These are phyloP conservation scores for Hura crepitans DNA, from an alignment of 441 rosid genomes.

Conservation along the genomic window DNA sequence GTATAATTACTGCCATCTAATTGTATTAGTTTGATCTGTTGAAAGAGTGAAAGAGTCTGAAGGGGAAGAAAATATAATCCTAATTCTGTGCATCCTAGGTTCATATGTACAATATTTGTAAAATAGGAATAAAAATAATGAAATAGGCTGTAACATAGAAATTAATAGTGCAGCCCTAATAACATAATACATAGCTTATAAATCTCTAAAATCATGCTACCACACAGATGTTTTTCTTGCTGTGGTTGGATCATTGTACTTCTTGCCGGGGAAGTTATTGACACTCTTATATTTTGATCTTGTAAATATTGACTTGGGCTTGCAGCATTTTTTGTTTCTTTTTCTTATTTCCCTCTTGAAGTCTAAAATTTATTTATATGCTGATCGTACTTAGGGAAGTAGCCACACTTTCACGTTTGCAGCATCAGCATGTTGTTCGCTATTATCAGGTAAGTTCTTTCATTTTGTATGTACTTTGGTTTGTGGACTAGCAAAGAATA, in stretches of 20 bases:
- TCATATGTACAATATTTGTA: too few relatives aligned
- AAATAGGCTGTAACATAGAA: too few relatives aligned
- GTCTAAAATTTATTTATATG: slow-evolving; percentile 27
- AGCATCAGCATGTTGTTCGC: slow-evolving; percentile 98
- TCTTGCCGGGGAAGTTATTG: background rate
- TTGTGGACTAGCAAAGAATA: background rate
- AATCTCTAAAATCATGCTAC: too few relatives aligned
- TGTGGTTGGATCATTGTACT: slow-evolving; percentile 3
- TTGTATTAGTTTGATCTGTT: background rate
- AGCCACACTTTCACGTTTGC: slow-evolving; percentile 94
- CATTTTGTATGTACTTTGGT: slow-evolving; percentile 19
- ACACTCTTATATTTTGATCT: slow-evolving; percentile 5
- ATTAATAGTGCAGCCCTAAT: too few relatives aligned
- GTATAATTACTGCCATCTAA: background rate
- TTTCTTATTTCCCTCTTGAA: background rate
- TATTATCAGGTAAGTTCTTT: slow-evolving; percentile 78
- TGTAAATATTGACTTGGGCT: slow-evolving; percentile 12
- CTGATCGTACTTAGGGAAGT: slow-evolving; percentile 71
- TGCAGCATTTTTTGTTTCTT: slow-evolving; percentile 18
- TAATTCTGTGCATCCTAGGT: too few relatives aligned
- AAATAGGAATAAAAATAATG: too few relatives aligned
- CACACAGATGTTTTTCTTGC: too few relatives aligned
- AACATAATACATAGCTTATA: too few relatives aligned
- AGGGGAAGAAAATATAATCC: too few relatives aligned
- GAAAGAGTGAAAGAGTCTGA: too few relatives aligned